Conservation (phyloP, 257 asterid species). For the Primulina tabacum region DNA sequence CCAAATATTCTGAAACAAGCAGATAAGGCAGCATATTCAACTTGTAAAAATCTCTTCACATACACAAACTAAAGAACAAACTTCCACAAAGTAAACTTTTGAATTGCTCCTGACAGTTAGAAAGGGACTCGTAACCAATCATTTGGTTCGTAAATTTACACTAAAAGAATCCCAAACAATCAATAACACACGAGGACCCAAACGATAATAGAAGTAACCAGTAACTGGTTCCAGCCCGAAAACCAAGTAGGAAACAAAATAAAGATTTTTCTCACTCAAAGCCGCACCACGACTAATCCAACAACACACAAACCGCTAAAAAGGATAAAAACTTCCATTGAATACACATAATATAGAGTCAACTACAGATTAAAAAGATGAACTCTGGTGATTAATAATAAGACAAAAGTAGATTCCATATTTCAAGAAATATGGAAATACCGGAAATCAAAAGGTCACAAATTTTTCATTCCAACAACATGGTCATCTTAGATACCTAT, state of each 20-base stretch:
- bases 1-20: conserved; percentile 9
- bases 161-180: conserved; percentile 2
- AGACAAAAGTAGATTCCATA: not conserved
- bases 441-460: not conserved
- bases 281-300: not conserved
- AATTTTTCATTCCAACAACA: conserved; percentile 7
- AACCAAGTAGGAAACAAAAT: conserved; percentile 6
- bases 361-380: conserved; percentile 10
- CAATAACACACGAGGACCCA: not conserved
- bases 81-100: conserved; percentile 12
- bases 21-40: conserved; percentile 12
- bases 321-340: not conserved
- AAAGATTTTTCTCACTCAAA: not conserved
- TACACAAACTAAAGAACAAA: conserved; percentile 8
- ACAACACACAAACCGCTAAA: conserved; percentile 11
- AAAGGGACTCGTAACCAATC: conserved; percentile 21
- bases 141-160: not conserved
- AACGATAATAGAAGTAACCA: not conserved
- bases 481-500: not conserved
- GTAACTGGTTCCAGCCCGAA: not conserved
- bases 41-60: not conserved
- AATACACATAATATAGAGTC: conserved; percentile 12
- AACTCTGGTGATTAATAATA: not conserved
- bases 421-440: conserved; percentile 16
- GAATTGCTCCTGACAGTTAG: conserved; percentile 10